Evolutionary conservation across 108 stramenopile species (phyloP).

Genomic region (Nannochloropsis salina): DNA sequence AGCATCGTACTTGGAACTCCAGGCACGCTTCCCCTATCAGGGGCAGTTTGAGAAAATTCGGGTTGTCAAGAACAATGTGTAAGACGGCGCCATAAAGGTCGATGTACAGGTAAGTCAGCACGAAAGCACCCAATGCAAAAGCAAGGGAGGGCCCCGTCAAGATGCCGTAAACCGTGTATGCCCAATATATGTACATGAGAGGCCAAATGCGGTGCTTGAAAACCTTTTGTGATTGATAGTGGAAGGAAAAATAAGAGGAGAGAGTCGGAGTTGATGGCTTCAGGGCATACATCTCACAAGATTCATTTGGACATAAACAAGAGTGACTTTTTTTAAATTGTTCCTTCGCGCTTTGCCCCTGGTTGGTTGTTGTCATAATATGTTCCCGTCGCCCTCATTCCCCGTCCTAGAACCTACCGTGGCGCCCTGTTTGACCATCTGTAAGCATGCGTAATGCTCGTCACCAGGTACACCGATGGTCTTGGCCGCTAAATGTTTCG

Average conservation of each 20-base stretch:
- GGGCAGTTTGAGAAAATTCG: neutral
- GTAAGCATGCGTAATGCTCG: slow-evolving; percentile 1
- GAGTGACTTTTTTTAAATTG: too few species aligned
- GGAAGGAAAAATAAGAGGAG: neutral
- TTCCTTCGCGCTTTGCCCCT: too few species aligned
- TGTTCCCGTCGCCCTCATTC: neutral
- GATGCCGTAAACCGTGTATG: neutral
- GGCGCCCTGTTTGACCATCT: neutral
- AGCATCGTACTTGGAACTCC: neutral
- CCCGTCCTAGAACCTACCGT: neutral
- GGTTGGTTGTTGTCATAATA: too few species aligned
- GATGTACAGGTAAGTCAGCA: neutral
- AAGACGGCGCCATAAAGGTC: slow-evolving; percentile 8
- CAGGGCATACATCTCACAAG: too few species aligned
- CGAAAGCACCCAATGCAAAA: neutral
- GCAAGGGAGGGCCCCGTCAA: neutral
- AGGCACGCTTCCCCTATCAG: neutral
- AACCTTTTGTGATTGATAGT: neutral
- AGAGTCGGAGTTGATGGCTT: too few species aligned
- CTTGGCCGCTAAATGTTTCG: neutral
- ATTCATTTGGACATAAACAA: too few species aligned
- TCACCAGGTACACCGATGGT: neutral
- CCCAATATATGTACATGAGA: slow-evolving; percentile 5
- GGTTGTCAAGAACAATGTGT: neutral
- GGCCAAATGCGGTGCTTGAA: slow-evolving; percentile 14